Base-by-base conservation (phyloP, 768 basidiomycete species). In the Rhodotorula toruloides region DNA sequence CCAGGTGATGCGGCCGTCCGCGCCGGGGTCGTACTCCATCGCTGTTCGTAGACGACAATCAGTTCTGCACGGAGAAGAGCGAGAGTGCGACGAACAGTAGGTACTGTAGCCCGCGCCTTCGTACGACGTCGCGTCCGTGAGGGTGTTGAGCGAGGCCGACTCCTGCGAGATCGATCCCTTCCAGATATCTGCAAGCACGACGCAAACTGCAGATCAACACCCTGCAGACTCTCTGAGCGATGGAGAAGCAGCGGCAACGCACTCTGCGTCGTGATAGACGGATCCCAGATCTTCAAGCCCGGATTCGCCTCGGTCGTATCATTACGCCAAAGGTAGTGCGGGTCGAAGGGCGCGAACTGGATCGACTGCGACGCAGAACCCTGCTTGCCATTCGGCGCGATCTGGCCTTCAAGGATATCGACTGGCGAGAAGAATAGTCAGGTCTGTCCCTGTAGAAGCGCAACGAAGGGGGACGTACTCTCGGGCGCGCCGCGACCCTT, bases 1-100 rank as follows among this genome's bases (percentile, higher is more conserved):
- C 92, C 93, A 97, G 5, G 88, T 87, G 58, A 96, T 84, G 74
- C 88, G 90, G 16, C 89, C 88, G n/a, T 85, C 80, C 12, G 80
- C 70, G 47, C 72, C 72, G 12, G 68, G 68, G 29, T 56, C 55
- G 58, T 64, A 72, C 37, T 72, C 73, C n/a, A 55, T 17, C 27
- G 16, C 7, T 32, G 55, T 9, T 37, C 10, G 3, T 39, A 29
- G 21, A 9, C 5, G 36, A 46, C 43, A 43, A 7, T 4, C 40
- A 40, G 16, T 11, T 7, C n/a, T 22, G 6, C 7, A 27, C 14
- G 6, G 13, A 16, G 12, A 17, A 25, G 14, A 9, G 4, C 21
- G 14, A 39, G 58, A n/a, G n/a, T 2, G 31, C 16, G 17, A n/a
- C 65, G 36, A 10, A 67, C 67, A 61, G 48, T 66, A 72, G 36